Percentiles rank a stretch among this genome's conserved stretches.
These are phyloP conservation scores for Paecilomyces sp. DNA, from an alignment of 2,329 filamentous ascomycete species.

Conservation along the genomic window DNA sequence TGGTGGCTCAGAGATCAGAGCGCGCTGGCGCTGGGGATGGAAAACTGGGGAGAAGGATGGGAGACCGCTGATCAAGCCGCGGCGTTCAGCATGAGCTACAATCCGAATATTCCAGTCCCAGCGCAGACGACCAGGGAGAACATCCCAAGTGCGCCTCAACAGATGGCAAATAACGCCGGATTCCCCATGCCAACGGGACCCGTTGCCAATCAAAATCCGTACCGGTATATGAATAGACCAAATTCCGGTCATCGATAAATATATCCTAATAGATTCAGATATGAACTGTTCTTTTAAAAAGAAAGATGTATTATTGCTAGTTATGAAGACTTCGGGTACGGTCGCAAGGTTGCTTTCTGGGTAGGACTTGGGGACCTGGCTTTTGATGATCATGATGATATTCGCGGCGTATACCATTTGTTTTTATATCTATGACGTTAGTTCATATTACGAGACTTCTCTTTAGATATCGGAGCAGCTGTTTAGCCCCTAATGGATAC, in stretches of 20 bases:
- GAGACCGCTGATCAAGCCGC: conserved; percentile 11
- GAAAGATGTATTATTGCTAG: background rate
- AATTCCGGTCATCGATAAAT: background rate
- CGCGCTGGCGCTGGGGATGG: conserved; percentile 54
- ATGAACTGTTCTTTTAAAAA: background rate
- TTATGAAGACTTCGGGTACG: background rate
- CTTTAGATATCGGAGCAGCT: too few species aligned
- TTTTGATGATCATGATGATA: background rate
- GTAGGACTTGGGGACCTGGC: background rate
- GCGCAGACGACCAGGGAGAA: background rate
- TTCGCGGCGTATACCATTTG: background rate
- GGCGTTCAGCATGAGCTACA: conserved; percentile 7
- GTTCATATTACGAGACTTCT: background rate
- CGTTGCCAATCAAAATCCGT: background rate
- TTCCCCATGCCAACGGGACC: background rate
- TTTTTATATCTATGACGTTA: background rate
- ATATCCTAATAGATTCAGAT: background rate
- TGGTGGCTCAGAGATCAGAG: conserved; percentile 60
- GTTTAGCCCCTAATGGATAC: too few species aligned
- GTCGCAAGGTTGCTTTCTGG: background rate
- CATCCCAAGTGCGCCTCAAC: background rate
- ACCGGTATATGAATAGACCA: background rate
- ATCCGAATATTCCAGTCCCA: conserved; percentile 2
- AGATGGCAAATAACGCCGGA: background rate
- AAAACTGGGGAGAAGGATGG: conserved; percentile 47